Evolutionary conservation across 1,139 yeast species (phyloP), one percentile per base, ranked within the genome.

Genomic region (Taphrina flavorubra): DNA sequence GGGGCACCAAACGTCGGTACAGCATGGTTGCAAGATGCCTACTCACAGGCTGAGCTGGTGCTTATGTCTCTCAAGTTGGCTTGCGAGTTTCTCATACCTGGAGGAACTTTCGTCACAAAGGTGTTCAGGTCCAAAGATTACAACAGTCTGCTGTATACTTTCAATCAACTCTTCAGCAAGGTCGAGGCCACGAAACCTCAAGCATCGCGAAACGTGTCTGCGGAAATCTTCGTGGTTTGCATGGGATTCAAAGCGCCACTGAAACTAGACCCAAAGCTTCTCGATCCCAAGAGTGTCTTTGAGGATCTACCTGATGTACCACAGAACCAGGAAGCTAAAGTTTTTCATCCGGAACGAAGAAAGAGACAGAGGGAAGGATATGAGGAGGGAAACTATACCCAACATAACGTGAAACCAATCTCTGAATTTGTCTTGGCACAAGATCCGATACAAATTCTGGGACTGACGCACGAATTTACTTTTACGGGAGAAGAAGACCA

Each of bases 1-100:
- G 99, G 99, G 87, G 99, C 99, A 37, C 99, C 99, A 37, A 95
- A 94, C 77, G 99, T 94, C 74, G 99, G 99, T 87, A 84, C 92
- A 76, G 97, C 97, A 34, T 95, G 99, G 99, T 94, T 90, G 40
- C 99, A 95, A 79, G 99, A 94, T 86, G 99, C 99, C 0, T 95
- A 90, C 80, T 91, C 98, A 1, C 99, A 94, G 81, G 91, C 97
- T 25, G 98, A 94, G 78, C 86, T 94, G 75, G 95, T 97, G 44
- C 82, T 94, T 74, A 97, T 92, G 81, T 96, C 98, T 44, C 83
- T 95, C 75, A 92, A 88, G 78, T 83, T 94, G 73, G 99, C 99
- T 0, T 97, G 88, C n/a, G 99, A 95, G 79, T 92, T 94, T 78
- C 83, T 95, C 76, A 82, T 85, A 40, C 89, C 89, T 14, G 97